Evolutionary conservation across 73 alveolate genomes (phyloP).

Genomic region (Symbiodinium natans): DNA sequence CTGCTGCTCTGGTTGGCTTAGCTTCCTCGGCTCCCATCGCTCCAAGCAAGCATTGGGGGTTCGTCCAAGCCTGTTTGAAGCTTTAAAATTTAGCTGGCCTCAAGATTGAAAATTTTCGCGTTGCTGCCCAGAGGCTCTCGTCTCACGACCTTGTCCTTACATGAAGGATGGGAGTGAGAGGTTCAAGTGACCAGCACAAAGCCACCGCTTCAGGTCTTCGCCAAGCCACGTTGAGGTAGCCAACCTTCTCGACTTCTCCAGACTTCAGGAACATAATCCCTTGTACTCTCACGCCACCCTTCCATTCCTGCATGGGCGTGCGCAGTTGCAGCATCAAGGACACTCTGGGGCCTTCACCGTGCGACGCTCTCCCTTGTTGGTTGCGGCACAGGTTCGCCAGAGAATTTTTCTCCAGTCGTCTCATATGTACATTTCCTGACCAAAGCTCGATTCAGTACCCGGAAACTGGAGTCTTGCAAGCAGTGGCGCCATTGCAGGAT

Average conservation of each 20-base stretch:
- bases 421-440: slow-evolving; percentile 52
- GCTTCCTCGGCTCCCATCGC: slow-evolving; percentile 16
- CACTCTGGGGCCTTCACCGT: too few relatives aligned
- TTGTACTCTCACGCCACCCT: slow-evolving; percentile 62
- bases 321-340: too few relatives aligned
- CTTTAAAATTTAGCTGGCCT: too few relatives aligned
- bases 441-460: too few relatives aligned
- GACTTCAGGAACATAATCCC: slow-evolving; percentile 47
- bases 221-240: slow-evolving; percentile 59
- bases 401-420: slow-evolving; percentile 46
- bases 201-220: background rate
- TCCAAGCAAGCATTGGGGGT: background rate
- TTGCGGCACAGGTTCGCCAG: slow-evolving; percentile 34
- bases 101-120: background rate
- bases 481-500: too few relatives aligned
- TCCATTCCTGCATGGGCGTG: slow-evolving; percentile 21
- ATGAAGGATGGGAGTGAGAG: background rate
- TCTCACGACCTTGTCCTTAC: slow-evolving; percentile 58
- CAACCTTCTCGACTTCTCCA: slow-evolving; percentile 66
- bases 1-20: slow-evolving; percentile 3
- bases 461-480: too few relatives aligned
- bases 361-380: too few relatives aligned
- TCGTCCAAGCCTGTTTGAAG: background rate
- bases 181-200: background rate
- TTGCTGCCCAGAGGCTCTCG: slow-evolving; percentile 40